Base-by-base conservation (phyloP, 805 yeast species). In the Wickerhamiella australiensis region DNA sequence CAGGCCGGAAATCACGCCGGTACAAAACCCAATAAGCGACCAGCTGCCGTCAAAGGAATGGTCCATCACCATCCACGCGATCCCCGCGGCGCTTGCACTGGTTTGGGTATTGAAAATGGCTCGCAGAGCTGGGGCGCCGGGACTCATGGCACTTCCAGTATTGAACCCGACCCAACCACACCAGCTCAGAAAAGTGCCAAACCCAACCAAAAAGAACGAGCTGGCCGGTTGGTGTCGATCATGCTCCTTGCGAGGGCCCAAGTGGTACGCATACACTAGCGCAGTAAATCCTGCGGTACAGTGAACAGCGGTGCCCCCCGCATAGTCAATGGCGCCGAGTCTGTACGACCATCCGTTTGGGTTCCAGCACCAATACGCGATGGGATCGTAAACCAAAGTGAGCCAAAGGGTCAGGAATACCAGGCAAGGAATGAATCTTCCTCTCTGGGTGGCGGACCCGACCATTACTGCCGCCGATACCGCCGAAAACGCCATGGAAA, bases 11-110 rank as follows among this genome's bases (percentile, higher is more conserved):
- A 92, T 78, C 53, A 87, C 82, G 61, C 98, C 98, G 48, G 87
- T 81, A 68, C 97, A 87, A 66, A 90, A 75, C 56, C 96, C 96
- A 49, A 86, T 87, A 23, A 95, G 80, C 50, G 95, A 85, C 90
- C 94, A 86, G 63, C 85, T 84, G 51, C 81, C 82, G 52, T 88
- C 92, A 48, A 80, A 64, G 8, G 66, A 22, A 49, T 61, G 67
- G 59, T 77, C 80, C 45, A 68, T 61, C 2, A 65, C 47, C 26
- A 70, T 67, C 64, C 73, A 76, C 2, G 73, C 59, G 35, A 72
- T 53, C 23, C 70, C 67, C 5, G 78, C 79, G 52, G 65, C 63
- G 1, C 74, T 63, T 1, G 79, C 77, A 0, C 78, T 76, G 15
- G 76, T 58, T 54, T 75, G 71, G 3, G 81, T 76, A 56, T 77